Base-by-base conservation (phyloP, 805 yeast species). In the Wickerhamomyces pijperi region DNA sequence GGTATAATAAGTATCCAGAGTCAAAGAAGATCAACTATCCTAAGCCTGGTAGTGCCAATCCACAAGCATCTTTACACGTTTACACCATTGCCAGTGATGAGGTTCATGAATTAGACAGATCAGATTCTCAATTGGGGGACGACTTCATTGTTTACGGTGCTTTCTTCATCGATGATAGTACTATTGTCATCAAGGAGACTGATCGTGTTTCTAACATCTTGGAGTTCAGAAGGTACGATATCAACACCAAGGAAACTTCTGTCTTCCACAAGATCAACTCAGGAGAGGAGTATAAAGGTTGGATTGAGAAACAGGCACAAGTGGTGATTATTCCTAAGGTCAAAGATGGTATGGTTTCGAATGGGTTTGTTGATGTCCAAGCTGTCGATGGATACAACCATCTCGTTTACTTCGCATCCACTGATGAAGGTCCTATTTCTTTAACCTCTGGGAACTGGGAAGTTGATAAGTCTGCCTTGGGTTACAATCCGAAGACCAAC, bases 401-500 rank as follows among this genome's bases (percentile, higher is more conserved):
- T 57, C 64, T 92, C 43, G 97, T 85, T 0, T 87, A 79, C 59
- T 92, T 80, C 53, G 64, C 82, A 2, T 84, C 90, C 6, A 72
- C 82, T 1, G 64, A 70, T 15, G 42, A 72, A 0, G 54, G 58
- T 13, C 85, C 85, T 3, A 50, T 47, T 3, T 58, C 77, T 18
- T 68, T 94, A 35, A 83, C 92, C 1, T 45, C 61, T 2, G 98
- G 98, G 5, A 59, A 72, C 2, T 92, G 95, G 95, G 98, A 92
- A 58, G 94, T 92, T 9, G 78, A 72, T 19, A 72, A 65, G 38
- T 83, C 81, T 2, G 73, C 78, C 1, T 59, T 79, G 0, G 69
- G 77, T 0, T 76, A 72, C 56, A 84, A 81, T 50, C 58, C 58
- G 36, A 64, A 62, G 4, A 58, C 57, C 17, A 68, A 67, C 38